Evolutionary conservation across 1,284 basidiomycete species (phyloP).

Genomic region (Leccinum idahoense): DNA sequence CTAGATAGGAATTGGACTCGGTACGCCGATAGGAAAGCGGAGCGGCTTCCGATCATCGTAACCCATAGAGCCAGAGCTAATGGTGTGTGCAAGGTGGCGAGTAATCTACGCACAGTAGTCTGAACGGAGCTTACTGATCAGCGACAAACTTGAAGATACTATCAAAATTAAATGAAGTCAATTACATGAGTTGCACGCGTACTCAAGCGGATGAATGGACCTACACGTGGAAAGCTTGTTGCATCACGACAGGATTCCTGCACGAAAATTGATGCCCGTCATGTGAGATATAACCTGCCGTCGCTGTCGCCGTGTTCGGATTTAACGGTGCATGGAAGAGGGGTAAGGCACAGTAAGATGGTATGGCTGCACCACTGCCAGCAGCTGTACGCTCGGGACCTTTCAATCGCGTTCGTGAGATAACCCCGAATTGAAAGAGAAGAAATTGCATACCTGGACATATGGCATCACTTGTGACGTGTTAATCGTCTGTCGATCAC

Average conservation of each 20-base stretch:
- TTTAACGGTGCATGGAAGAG: constrained; percentile 46
- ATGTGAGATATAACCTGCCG: constrained; percentile 46
- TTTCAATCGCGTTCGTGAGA: constrained; percentile 17
- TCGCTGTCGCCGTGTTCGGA: constrained; percentile 21
- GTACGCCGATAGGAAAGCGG: constrained; percentile 48
- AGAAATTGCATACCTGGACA: constrained; percentile 29
- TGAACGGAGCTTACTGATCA: constrained; percentile 15
- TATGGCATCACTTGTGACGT: constrained; percentile 43
- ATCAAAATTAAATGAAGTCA: constrained; percentile 1
- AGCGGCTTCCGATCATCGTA: constrained; percentile 40
- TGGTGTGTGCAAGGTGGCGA: not conserved
- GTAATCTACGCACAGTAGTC: not conserved
- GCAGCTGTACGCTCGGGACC: constrained; percentile 43
- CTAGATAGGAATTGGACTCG: constrained; percentile 51
- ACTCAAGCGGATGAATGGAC: not conserved
- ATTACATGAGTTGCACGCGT: not conserved
- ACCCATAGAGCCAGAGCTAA: constrained; percentile 52
- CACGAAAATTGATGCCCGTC: constrained; percentile 47
- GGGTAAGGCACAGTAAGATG: constrained; percentile 52
- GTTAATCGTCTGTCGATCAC: not conserved
- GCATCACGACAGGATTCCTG: constrained; percentile 49
- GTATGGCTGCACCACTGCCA: constrained; percentile 35
- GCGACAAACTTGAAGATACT: constrained; percentile 25
- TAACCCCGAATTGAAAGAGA: not conserved
- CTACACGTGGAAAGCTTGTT: constrained; percentile 29